Evolutionary conservation across 2,329 filamentous ascomycete species (phyloP).

Genomic region (Chaetomiaceae sp.): DNA sequence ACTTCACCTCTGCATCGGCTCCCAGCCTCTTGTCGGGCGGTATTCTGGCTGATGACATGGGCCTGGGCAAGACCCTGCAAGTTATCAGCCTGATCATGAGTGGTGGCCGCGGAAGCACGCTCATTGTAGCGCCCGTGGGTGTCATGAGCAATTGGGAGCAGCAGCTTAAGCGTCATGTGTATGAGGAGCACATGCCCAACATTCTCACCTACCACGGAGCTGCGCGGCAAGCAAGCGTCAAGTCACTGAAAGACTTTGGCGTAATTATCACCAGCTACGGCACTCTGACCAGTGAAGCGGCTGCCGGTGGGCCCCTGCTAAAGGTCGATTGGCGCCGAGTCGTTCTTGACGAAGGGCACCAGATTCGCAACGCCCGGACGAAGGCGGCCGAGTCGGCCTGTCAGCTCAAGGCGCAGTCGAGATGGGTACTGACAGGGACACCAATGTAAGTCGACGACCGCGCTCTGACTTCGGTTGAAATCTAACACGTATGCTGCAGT

Average conservation of each 20-base stretch:
- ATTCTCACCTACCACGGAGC: conserved; percentile 70
- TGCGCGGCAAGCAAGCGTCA: conserved; percentile 46
- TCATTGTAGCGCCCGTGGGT: conserved; percentile 75
- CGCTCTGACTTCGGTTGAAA: background rate
- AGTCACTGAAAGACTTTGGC: conserved; percentile 59
- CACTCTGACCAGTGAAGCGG: conserved; percentile 58
- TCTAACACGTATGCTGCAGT: conserved; percentile 32
- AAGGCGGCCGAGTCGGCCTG: conserved; percentile 65
- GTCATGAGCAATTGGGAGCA: conserved; percentile 90
- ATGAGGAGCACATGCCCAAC: conserved; percentile 53
- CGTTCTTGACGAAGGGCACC: conserved; percentile 79
- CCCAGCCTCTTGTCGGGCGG: conserved; percentile 70
- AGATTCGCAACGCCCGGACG: conserved; percentile 69
- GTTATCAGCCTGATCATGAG: conserved; percentile 71
- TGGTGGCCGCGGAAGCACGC: conserved; percentile 53
- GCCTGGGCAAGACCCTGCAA: conserved; percentile 82
- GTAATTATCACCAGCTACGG: conserved; percentile 83
- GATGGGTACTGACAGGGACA: conserved; percentile 76
- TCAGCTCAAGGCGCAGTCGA: conserved; percentile 59
- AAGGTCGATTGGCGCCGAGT: conserved; percentile 66
- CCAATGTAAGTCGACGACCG: conserved; percentile 53
- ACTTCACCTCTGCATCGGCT: conserved; percentile 51
- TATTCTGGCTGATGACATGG: conserved; percentile 90
- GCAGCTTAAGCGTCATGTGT: conserved; percentile 69
- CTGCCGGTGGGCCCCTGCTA: conserved; percentile 37